Conservation (phyloP, 768 basidiomycete genomes). For the Mrakia hoshinonis region DNA sequence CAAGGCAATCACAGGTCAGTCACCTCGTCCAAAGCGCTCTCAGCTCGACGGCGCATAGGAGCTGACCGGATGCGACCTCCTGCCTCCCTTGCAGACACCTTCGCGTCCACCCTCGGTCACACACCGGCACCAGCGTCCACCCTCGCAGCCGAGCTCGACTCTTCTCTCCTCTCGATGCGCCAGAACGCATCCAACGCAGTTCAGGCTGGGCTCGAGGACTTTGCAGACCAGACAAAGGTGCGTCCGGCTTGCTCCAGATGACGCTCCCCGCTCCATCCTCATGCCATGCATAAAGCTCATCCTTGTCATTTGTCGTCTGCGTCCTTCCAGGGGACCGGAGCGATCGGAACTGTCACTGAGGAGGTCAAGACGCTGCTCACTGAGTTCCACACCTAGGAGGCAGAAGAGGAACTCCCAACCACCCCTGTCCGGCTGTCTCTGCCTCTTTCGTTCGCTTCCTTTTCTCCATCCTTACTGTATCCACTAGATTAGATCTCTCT, state of each 20-base stretch:
- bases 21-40: background rate
- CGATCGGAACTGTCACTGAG: background rate
- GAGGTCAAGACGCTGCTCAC: background rate
- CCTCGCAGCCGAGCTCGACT: background rate
- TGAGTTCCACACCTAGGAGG: background rate
- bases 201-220: background rate
- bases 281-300: background rate
- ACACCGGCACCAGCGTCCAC: background rate
- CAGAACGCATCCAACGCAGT: background rate
- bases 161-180: background rate
- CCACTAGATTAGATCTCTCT: too few species aligned
- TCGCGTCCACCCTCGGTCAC: background rate
- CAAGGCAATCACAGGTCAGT: background rate
- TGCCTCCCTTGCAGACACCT: background rate
- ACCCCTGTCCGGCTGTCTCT: too few species aligned
- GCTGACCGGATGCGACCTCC: background rate
- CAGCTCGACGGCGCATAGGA: background rate
- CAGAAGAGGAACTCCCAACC: too few species aligned
- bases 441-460: too few species aligned
- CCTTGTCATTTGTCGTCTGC: background rate
- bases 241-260: background rate
- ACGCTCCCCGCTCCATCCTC: background rate
- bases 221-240: background rate
- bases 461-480: too few species aligned
- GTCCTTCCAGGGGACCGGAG: background rate